phyloP scores from a whole-genome alignment of 2,329 filamentous ascomycete genomes.

The Drechslerella coelobrocha region DNA sequence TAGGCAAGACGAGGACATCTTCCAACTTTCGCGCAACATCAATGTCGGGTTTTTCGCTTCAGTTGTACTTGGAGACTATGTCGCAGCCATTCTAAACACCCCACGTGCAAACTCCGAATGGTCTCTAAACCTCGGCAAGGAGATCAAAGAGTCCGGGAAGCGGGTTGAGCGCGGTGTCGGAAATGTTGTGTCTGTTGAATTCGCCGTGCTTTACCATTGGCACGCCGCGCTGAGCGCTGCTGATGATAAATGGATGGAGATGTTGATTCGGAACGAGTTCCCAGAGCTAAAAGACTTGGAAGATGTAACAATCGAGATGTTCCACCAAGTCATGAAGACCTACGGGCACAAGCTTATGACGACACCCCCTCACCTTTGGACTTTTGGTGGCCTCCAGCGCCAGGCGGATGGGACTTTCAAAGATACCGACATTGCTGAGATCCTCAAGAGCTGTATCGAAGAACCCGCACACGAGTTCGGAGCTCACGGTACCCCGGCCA shows the following conservation, averaged over 20 bases:
- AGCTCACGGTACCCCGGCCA: slow-evolving; percentile 66
- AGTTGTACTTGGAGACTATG: slow-evolving; percentile 67
- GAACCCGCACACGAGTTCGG: slow-evolving; percentile 69
- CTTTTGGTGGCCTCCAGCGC: slow-evolving; percentile 60
- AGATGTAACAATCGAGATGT: slow-evolving; percentile 60
- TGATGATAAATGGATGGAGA: slow-evolving; percentile 69
- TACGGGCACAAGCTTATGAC: slow-evolving; percentile 58
- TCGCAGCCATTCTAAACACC: slow-evolving; percentile 68
- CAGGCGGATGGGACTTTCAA: slow-evolving; percentile 61
- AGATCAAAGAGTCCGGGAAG: slow-evolving; percentile 62
- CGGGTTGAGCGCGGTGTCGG: slow-evolving; percentile 66
- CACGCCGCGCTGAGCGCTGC: slow-evolving; percentile 68
- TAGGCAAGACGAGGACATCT: slow-evolving; percentile 63
- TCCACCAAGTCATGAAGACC: slow-evolving; percentile 59
- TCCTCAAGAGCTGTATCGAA: slow-evolving; percentile 67
- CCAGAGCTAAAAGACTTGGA: slow-evolving; percentile 60
- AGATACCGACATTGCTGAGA: slow-evolving; percentile 65
- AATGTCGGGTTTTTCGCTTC: slow-evolving; percentile 64
- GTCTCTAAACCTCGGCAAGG: slow-evolving; percentile 69
- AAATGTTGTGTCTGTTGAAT: slow-evolving; percentile 73
- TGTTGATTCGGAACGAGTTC: slow-evolving; percentile 63
- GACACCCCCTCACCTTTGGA: slow-evolving; percentile 58
- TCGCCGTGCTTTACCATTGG: slow-evolving; percentile 72
- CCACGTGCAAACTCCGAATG: slow-evolving; percentile 61
- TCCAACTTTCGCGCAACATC: slow-evolving; percentile 43